These are phyloP conservation scores for Venturia aucupariae DNA, from an alignment of 2,329 filamentous ascomycete species.

Conservation along the genomic window DNA sequence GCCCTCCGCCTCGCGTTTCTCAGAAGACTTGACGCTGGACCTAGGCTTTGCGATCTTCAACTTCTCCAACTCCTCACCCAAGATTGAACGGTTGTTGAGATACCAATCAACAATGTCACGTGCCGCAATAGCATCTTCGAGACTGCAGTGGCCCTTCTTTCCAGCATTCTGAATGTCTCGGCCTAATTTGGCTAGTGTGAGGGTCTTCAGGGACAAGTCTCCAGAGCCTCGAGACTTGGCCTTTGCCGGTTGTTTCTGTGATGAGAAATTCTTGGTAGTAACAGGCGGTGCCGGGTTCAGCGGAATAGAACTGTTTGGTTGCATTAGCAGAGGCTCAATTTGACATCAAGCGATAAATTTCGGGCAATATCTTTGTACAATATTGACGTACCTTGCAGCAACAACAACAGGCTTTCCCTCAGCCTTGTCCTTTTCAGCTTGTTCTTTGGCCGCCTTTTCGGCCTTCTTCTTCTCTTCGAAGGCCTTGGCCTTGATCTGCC, in stretches of 20 bases:
- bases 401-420: not conserved
- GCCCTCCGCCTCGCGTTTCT: not conserved
- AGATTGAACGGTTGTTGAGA: not conserved
- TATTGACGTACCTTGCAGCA: not conserved
- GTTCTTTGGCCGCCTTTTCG: slow-evolving; percentile 23
- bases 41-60: not conserved
- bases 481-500: slow-evolving; percentile 21
- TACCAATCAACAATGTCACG: slow-evolving; percentile 35
- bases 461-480: slow-evolving; percentile 17
- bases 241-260: slow-evolving; percentile 7
- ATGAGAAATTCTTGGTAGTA: not conserved
- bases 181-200: slow-evolving; percentile 18
- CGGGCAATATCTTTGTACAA: not conserved
- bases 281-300: not conserved
- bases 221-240: slow-evolving; percentile 10
- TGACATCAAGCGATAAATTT: not conserved
- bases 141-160: slow-evolving; percentile 31
- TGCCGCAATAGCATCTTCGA: slow-evolving; percentile 38
- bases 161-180: slow-evolving; percentile 22
- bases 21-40: not conserved
- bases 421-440: slow-evolving; percentile 17
- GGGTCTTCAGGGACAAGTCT: slow-evolving; percentile 20
- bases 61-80: not conserved
- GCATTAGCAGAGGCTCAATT: not conserved
- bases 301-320: not conserved